Evolutionary conservation across 73 alveolate genomes (phyloP).

Genomic region (Strombidium stylifer): DNA sequence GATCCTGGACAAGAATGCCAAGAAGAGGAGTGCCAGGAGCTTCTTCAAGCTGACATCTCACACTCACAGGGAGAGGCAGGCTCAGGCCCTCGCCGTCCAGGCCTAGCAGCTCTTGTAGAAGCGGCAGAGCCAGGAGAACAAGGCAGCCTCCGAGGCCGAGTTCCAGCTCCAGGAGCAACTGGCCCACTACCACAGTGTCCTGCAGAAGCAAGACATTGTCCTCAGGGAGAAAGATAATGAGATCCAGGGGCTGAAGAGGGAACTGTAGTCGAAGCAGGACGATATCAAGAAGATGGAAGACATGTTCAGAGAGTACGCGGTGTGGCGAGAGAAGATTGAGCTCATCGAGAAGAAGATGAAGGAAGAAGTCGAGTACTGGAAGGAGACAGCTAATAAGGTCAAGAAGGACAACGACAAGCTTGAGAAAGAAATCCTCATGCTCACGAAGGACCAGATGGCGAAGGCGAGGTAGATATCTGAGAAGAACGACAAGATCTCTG

Average conservation of each 20-base stretch:
- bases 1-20: constrained; percentile 17
- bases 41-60: constrained; percentile 28
- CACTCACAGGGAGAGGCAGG: too few relatives aligned
- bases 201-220: background rate
- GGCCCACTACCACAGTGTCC: background rate
- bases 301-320: constrained; percentile 32
- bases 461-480: background rate
- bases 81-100: too few relatives aligned
- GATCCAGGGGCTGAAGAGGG: background rate
- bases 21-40: constrained; percentile 15
- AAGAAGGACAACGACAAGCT: constrained; percentile 37
- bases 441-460: too few relatives aligned
- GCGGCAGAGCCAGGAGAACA: too few relatives aligned
- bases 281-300: constrained; percentile 19
- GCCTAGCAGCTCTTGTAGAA: too few relatives aligned
- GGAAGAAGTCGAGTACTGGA: constrained; percentile 28
- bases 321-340: constrained; percentile 36
- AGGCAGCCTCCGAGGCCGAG: too few relatives aligned
- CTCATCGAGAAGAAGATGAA: constrained; percentile 36
- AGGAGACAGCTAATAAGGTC: constrained; percentile 5
- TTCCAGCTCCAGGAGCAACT: too few relatives aligned
- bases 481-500: background rate
- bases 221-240: background rate
- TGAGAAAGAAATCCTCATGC: constrained; percentile 31
- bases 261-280: constrained; percentile 5